Conservation (phyloP, 305 asterid species). For the Fraxinus baroniana region DNA sequence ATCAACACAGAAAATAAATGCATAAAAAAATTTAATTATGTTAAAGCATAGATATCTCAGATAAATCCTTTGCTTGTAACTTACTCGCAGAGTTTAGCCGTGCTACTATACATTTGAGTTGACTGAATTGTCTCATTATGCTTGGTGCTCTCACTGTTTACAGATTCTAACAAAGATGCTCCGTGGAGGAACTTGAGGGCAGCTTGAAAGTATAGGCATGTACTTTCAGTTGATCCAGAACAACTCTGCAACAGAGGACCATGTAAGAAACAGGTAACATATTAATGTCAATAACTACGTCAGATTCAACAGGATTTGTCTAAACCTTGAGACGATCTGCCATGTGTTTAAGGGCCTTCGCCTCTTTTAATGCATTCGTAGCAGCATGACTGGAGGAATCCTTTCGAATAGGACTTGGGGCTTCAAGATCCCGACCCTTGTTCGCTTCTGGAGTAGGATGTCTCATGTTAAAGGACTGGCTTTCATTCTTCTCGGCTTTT, state of each 20-base stretch:
- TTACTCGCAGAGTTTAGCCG: slow-evolving; percentile 99
- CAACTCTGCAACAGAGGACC: slow-evolving; percentile 50
- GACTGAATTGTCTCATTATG: slow-evolving; percentile 72
- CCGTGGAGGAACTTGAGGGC: slow-evolving; percentile 94
- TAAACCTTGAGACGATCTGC: slow-evolving; percentile 89
- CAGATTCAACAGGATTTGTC: slow-evolving; percentile 24
- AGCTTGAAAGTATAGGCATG: slow-evolving; percentile 80
- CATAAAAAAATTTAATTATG: background rate
- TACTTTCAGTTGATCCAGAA: slow-evolving; percentile 75
- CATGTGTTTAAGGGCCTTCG: slow-evolving; percentile 82
- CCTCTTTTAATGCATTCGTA: slow-evolving; percentile 83
- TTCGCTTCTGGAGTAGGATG: slow-evolving; percentile 52
- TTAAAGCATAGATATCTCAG: slow-evolving; percentile 3
- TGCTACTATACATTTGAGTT: slow-evolving; percentile 77
- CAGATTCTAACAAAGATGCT: slow-evolving; percentile 84
- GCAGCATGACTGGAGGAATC: slow-evolving; percentile 86
- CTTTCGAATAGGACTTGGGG: slow-evolving; percentile 78
- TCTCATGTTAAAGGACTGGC: slow-evolving; percentile 32
- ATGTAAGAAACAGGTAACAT: slow-evolving; percentile 24
- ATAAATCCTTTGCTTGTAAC: slow-evolving; percentile 30
- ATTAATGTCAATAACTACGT: background rate
- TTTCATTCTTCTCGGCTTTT: slow-evolving; percentile 40
- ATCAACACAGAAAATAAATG: background rate
- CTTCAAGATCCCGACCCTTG: slow-evolving; percentile 60
- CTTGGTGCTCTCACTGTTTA: slow-evolving; percentile 64